Percentiles rank a stretch among this genome's conserved stretches.
Conservation (phyloP, 441 rosid genomes). For the Geranium incanum region DNA sequence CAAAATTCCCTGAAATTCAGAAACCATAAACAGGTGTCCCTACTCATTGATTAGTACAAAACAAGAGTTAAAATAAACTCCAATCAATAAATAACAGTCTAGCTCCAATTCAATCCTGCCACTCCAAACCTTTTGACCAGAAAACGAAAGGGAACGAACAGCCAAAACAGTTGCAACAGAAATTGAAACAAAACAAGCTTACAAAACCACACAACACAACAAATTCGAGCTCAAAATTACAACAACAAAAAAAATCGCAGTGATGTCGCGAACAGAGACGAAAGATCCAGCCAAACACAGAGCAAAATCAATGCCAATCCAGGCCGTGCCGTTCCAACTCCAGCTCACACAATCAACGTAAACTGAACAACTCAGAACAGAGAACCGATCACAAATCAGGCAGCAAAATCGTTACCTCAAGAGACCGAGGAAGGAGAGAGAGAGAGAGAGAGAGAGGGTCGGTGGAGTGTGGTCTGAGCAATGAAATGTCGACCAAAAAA, state of each 20-base stretch:
- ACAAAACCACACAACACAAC: not conserved
- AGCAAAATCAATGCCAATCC: not conserved
- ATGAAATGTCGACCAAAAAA: not conserved
- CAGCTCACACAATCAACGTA: not conserved
- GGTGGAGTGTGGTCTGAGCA: not conserved
- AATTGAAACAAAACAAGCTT: not conserved
- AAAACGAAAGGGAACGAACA: not conserved
- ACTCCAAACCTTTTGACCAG: not conserved
- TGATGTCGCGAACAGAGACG: not conserved
- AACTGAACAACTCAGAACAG: not conserved
- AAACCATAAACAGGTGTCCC: not conserved
- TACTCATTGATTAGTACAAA: not conserved
- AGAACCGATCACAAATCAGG: not conserved
- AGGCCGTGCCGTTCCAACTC: not conserved
- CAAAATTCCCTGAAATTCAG: not conserved
- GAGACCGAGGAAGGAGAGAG: not conserved
- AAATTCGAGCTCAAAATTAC: conserved; percentile 1
- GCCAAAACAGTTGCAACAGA: not conserved
- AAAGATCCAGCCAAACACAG: not conserved
- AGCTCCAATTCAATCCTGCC: conserved; percentile 2
- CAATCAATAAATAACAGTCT: not conserved
- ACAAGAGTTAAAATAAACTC: not conserved
- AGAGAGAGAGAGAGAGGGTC: not conserved
- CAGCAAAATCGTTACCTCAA: not conserved
- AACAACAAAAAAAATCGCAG: not conserved